Conservation (phyloP, 345 rosid genomes). For the Eucalyptus tenuipes region DNA sequence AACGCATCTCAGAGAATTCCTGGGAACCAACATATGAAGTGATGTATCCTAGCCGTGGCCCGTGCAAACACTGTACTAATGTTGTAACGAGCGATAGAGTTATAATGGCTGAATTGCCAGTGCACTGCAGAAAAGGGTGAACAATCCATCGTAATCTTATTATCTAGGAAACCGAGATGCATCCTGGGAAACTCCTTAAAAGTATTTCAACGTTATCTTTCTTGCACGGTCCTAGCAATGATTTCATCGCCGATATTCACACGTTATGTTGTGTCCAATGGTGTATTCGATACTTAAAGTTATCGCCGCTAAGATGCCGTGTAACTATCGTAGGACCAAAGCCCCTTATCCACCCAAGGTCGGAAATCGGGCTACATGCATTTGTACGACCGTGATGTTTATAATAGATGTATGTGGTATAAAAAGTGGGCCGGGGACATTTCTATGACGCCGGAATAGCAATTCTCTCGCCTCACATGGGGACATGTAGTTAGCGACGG, state of each 20-base stretch:
- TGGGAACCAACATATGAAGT: background rate
- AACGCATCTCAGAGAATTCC: background rate
- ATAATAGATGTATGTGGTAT: background rate
- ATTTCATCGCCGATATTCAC: background rate
- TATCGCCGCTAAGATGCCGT: background rate
- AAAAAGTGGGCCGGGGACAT: background rate
- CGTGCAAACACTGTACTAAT: background rate
- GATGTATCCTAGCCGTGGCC: background rate
- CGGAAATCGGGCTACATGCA: background rate
- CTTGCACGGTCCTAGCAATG: background rate
- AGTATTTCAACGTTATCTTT: background rate
- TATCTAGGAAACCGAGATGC: background rate
- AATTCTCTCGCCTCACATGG: background rate
- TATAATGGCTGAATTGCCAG: background rate
- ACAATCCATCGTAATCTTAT: background rate
- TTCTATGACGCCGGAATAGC: background rate
- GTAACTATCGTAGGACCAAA: background rate
- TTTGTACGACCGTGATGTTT: background rate
- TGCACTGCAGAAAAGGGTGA: background rate
- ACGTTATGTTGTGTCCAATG: background rate
- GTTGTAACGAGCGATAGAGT: background rate
- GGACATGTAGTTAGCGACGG: background rate
- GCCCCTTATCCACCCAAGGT: background rate
- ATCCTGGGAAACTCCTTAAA: background rate
- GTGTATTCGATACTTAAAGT: background rate